A percentile compares a stretch with the other conserved stretches of the same genome.
Conservation (phyloP, 202 grass and related monocot genomes). For the Bolboschoenoplectus hybrid region DNA sequence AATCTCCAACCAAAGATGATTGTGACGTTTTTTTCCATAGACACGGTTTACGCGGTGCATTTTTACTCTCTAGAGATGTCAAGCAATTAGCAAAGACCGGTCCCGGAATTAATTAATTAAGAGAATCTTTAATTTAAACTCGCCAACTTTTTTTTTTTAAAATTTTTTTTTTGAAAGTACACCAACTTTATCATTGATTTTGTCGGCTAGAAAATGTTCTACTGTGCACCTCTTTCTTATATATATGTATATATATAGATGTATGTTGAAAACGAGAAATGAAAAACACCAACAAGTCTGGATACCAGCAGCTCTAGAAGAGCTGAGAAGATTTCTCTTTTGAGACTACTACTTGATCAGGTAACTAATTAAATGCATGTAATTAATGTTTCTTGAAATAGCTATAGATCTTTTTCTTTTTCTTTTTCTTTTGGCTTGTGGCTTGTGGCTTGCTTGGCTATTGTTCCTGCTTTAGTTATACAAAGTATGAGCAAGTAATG, state of each 20-base stretch:
- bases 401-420: neutral
- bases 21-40: neutral
- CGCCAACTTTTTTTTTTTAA: neutral
- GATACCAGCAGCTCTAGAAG: neutral
- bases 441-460: neutral
- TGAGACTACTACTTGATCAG: neutral
- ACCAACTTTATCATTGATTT: slow-evolving; percentile 14
- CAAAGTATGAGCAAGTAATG: neutral
- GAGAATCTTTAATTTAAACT: neutral
- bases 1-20: neutral
- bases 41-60: neutral
- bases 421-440: neutral
- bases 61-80: neutral
- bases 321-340: neutral
- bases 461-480: neutral
- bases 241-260: neutral
- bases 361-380: neutral
- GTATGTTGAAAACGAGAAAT: neutral
- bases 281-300: neutral
- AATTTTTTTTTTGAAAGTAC: neutral
- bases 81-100: neutral
- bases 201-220: neutral
- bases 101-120: neutral
- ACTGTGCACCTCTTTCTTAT: slow-evolving; percentile 18
- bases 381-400: neutral